Conservation (phyloP, 2,329 filamentous ascomycete genomes). For the Hypoxylon sp. region DNA sequence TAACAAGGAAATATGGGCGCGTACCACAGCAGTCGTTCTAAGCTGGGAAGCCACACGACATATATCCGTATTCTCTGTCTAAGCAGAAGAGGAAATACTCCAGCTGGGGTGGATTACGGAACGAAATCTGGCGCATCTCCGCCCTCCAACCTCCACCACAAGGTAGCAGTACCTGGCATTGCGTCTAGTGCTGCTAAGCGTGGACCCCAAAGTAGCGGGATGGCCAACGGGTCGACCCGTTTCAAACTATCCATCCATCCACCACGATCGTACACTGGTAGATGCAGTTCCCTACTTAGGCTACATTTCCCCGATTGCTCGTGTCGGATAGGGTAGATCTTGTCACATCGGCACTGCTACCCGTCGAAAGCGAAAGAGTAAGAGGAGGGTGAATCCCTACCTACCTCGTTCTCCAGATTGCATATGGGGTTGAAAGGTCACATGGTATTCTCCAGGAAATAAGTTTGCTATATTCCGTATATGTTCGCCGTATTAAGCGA, state of each 20-base stretch:
- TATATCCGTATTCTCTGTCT: constrained; percentile 27
- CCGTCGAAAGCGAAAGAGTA: constrained; percentile 33
- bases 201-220: constrained; percentile 41
- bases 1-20: constrained; percentile 37
- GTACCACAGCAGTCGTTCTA: constrained; percentile 42
- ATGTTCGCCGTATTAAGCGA: constrained; percentile 23
- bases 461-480: constrained; percentile 18
- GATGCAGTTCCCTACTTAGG: constrained; percentile 45
- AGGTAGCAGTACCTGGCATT: constrained; percentile 45
- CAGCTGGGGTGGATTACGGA: constrained; percentile 21
- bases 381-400: constrained; percentile 18
- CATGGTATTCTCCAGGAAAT: constrained; percentile 28
- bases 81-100: constrained; percentile 5
- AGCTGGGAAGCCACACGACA: constrained; percentile 27
- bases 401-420: constrained; percentile 29
- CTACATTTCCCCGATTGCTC: constrained; percentile 42
- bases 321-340: constrained; percentile 45
- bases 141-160: constrained; percentile 34
- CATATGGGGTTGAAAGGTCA: constrained; percentile 34
- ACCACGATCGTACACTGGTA: constrained; percentile 37
- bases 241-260: constrained; percentile 37
- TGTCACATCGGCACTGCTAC: constrained; percentile 45
- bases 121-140: constrained; percentile 38
- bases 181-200: constrained; percentile 39
- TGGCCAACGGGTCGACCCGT: constrained; percentile 46